Conservation (phyloP, 225 moss, liverwort and hornwort species). For the Bryoerythrophyllum caledonicum region DNA sequence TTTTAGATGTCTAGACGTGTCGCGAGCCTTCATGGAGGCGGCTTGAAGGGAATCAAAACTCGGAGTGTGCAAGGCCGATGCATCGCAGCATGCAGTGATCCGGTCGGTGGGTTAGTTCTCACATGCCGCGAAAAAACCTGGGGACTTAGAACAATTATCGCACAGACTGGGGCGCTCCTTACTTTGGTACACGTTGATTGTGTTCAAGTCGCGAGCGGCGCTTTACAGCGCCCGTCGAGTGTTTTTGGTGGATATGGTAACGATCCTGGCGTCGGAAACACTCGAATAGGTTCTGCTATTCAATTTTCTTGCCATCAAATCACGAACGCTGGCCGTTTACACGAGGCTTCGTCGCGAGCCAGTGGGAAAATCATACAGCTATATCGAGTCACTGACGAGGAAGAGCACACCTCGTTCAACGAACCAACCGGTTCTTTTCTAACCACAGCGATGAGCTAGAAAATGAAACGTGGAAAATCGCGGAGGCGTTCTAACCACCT, state of each 20-base stretch:
- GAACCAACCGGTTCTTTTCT: neutral
- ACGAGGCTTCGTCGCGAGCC: slow-evolving; percentile 9
- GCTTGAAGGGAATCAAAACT: slow-evolving; percentile 14
- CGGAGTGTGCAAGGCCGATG: slow-evolving; percentile 15
- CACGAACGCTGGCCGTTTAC: neutral
- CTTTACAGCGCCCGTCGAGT: slow-evolving; percentile 2
- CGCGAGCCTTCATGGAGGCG: slow-evolving; percentile 24
- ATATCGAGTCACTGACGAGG: slow-evolving; percentile 11
- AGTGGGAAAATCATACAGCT: neutral
- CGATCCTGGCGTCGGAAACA: neutral
- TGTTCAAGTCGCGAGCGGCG: slow-evolving; percentile 12
- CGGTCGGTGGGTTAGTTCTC: slow-evolving; percentile 26
- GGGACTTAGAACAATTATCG: neutral
- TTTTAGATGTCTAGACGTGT: slow-evolving; percentile 6
- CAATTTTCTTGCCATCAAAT: neutral
- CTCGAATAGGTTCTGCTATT: slow-evolving; percentile 1
- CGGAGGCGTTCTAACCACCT: neutral
- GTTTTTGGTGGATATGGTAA: slow-evolving; percentile 15
- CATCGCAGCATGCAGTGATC: slow-evolving; percentile 16
- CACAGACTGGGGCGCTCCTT: neutral
- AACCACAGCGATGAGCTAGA: slow-evolving; percentile 13
- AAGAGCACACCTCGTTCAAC: neutral
- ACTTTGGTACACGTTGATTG: slow-evolving; percentile 8
- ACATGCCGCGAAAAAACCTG: neutral
- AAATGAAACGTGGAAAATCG: neutral